phyloP scores from a whole-genome alignment of 768 basidiomycete genomes.

The Cystobasidium tubakii region DNA sequence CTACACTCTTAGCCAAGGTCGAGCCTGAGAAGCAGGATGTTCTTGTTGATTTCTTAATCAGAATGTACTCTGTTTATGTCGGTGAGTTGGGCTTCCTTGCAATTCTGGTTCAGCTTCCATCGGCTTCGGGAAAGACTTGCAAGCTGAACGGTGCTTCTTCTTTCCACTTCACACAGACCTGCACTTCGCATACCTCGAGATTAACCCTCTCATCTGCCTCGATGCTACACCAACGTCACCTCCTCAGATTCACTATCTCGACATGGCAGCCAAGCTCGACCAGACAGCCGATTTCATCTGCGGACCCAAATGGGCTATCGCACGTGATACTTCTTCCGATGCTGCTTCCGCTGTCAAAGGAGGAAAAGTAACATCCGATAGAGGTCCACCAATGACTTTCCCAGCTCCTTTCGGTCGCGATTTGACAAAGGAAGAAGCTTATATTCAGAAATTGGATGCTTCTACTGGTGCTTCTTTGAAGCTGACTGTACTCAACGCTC shows the following conservation, averaged over 20 bases:
- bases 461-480: conserved; percentile 98
- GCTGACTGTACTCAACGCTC: conserved; percentile 87
- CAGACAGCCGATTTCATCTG: conserved; percentile 95
- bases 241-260: conserved; percentile 84
- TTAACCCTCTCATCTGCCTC: conserved; percentile 94
- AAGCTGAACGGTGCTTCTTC: neutral
- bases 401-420: conserved; percentile 92
- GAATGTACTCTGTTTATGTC: conserved; percentile 94
- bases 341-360: conserved; percentile 54
- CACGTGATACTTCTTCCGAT: conserved; percentile 76
- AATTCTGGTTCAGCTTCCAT: too few species aligned
- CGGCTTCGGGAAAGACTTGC: neutral
- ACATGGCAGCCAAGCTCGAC: conserved; percentile 99
- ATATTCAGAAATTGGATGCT: conserved; percentile 95
- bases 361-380: conserved; percentile 68
- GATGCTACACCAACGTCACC: conserved; percentile 66
- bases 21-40: conserved; percentile 80
- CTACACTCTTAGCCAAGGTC: conserved; percentile 73
- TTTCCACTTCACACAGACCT: conserved; percentile 57
- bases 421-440: conserved; percentile 96
- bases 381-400: conserved; percentile 88
- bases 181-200: conserved; percentile 99
- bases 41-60: conserved; percentile 86
- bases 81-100: neutral
- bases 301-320: conserved; percentile 97